Conservation (phyloP, 2,329 filamentous ascomycete genomes). For the Ceratocystis harringtonii region DNA sequence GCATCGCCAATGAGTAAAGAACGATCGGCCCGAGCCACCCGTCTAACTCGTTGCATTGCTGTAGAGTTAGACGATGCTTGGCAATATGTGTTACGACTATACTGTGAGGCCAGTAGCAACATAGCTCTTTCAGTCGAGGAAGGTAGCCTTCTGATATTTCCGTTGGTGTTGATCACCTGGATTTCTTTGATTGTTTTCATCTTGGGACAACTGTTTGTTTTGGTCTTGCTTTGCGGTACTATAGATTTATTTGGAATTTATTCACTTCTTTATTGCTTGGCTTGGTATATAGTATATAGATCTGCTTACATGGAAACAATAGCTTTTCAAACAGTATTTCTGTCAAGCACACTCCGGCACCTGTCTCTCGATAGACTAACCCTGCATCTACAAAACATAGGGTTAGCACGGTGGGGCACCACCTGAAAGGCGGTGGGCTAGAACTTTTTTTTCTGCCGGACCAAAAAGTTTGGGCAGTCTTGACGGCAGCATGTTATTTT, state of each 20-base stretch:
- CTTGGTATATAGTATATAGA: neutral
- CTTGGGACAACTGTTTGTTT: neutral
- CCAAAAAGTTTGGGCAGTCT: constrained; percentile 11
- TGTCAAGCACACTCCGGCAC: neutral
- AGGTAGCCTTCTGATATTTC: too few relatives aligned
- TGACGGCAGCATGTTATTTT: neutral
- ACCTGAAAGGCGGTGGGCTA: constrained; percentile 10
- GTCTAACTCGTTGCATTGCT: too few relatives aligned
- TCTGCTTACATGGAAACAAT: neutral
- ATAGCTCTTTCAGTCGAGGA: too few relatives aligned
- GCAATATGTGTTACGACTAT: too few relatives aligned
- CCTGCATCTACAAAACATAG: neutral
- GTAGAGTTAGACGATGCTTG: too few relatives aligned
- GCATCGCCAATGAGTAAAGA: constrained; percentile 35
- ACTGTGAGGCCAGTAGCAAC: too few relatives aligned
- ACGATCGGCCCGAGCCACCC: neutral
- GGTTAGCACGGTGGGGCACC: constrained; percentile 4
- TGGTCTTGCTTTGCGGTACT: neutral
- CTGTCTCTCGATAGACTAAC: neutral
- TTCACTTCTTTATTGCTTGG: neutral
- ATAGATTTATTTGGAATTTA: neutral
- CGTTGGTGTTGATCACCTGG: neutral
- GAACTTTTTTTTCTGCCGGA: constrained; percentile 17
- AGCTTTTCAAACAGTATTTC: neutral
- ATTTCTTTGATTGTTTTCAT: neutral